Conservation (phyloP, 805 yeast genomes). For the Candida glaebosa region DNA sequence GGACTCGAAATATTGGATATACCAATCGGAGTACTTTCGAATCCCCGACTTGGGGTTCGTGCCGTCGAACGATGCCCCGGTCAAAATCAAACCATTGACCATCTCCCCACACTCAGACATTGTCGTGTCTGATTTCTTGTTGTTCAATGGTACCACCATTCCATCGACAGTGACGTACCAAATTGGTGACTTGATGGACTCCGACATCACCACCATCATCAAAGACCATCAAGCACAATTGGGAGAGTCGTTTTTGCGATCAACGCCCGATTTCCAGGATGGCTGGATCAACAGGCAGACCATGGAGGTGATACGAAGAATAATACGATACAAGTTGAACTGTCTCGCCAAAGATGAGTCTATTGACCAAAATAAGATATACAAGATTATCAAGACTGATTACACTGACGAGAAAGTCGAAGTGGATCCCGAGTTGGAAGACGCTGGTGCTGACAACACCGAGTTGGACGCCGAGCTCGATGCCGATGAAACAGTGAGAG, state of each 20-base stretch:
- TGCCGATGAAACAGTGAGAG: constrained; percentile 22
- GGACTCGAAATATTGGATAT: constrained; percentile 51
- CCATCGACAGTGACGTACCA: constrained; percentile 75
- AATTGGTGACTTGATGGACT: constrained; percentile 72
- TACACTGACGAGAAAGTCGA: constrained; percentile 23
- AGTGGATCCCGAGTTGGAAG: constrained; percentile 21
- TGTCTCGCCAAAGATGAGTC: constrained; percentile 52
- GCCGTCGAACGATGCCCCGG: constrained; percentile 6
- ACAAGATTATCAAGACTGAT: constrained; percentile 41
- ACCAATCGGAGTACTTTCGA: constrained; percentile 85
- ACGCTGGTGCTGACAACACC: constrained; percentile 21
- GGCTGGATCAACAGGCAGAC: constrained; percentile 79
- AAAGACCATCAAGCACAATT: constrained; percentile 26
- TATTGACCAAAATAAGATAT: constrained; percentile 39
- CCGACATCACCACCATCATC: constrained; percentile 49
- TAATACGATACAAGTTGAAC: constrained; percentile 69
- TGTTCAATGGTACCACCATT: constrained; percentile 67
- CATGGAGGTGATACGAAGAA: constrained; percentile 60
- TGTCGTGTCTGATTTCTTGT: constrained; percentile 35
- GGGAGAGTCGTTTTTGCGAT: constrained; percentile 30
- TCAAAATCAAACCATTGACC: constrained; percentile 26
- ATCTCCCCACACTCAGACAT: constrained; percentile 14
- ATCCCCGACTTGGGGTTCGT: constrained; percentile 26
- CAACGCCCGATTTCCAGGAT: constrained; percentile 47
- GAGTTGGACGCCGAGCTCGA: constrained; percentile 16